These are phyloP conservation scores for Osmozyma mogii DNA, from an alignment of 805 yeast species.

Conservation along the genomic window DNA sequence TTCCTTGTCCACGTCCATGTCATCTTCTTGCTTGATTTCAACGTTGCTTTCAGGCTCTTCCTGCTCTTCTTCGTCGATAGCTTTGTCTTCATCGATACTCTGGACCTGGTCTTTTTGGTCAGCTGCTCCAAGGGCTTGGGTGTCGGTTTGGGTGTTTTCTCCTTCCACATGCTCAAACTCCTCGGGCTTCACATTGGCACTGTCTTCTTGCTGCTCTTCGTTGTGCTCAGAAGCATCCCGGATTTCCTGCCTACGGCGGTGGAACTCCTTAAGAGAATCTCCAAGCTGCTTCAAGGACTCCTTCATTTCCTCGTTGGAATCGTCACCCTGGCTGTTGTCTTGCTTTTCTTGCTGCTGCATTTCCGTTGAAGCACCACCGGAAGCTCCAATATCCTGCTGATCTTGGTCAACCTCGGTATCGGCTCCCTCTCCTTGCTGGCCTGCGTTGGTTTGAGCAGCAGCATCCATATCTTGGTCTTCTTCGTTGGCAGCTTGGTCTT, in stretches of 20 bases:
- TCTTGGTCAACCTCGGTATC: slow-evolving; percentile 49
- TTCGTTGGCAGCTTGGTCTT: slow-evolving; percentile 29
- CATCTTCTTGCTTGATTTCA: slow-evolving; percentile 21
- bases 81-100: slow-evolving; percentile 68
- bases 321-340: slow-evolving; percentile 34
- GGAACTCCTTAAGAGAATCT: slow-evolving; percentile 85
- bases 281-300: slow-evolving; percentile 85
- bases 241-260: slow-evolving; percentile 83
- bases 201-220: slow-evolving; percentile 39
- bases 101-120: slow-evolving; percentile 65
- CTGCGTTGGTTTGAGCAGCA: slow-evolving; percentile 51
- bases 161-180: slow-evolving; percentile 82
- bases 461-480: slow-evolving; percentile 49
- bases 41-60: slow-evolving; percentile 20
- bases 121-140: slow-evolving; percentile 92
- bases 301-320: slow-evolving; percentile 57
- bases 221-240: slow-evolving; percentile 52
- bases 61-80: slow-evolving; percentile 54
- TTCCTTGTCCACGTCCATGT: slow-evolving; percentile 23
- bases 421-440: slow-evolving; percentile 56
- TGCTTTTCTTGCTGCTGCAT: slow-evolving; percentile 35
- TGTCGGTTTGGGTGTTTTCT: slow-evolving; percentile 66
- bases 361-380: slow-evolving; percentile 42
- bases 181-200: slow-evolving; percentile 65
- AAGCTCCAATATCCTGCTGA: slow-evolving; percentile 60